Evolutionary conservation across 148 eudicot species (phyloP).

Genomic region (Rhododendron griersonianum): DNA sequence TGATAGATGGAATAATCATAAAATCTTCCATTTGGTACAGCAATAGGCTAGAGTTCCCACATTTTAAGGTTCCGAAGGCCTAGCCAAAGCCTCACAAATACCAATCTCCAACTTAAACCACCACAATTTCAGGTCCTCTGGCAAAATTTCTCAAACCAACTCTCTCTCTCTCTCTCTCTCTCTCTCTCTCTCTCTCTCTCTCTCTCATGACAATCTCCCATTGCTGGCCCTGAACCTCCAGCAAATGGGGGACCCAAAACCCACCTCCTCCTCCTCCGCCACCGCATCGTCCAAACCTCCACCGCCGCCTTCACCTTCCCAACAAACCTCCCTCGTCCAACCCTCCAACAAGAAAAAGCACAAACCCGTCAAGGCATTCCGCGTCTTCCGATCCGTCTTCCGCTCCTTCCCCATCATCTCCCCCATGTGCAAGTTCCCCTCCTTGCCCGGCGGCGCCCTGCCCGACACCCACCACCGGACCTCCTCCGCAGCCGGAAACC

Average conservation of each 20-base stretch:
- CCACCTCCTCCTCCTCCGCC: conserved; percentile 4
- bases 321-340: conserved; percentile 31
- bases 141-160: neutral
- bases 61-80: conserved; percentile 11
- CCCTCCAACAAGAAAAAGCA: conserved; percentile 50
- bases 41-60: neutral
- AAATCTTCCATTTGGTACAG: neutral
- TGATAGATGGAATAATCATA: neutral
- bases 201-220: conserved; percentile 30
- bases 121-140: neutral
- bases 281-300: conserved; percentile 9
- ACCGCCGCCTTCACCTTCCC: conserved; percentile 21
- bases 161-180: neutral
- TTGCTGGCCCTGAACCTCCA: conserved; percentile 33
- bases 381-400: conserved; percentile 49
- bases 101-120: neutral
- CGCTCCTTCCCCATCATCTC: conserved; percentile 66
- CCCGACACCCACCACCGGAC: conserved; percentile 29
- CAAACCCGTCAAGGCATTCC: conserved; percentile 29
- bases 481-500: conserved; percentile 3
- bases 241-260: conserved; percentile 43
- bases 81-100: conserved; percentile 5
- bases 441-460: conserved; percentile 41
- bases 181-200: conserved; percentile 12
- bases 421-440: conserved; percentile 46